Evolutionary conservation across 2,329 filamentous ascomycete genomes (phyloP), one percentile per base, ranked within the genome.

Genomic region (Aspergillus calidoustus): DNA sequence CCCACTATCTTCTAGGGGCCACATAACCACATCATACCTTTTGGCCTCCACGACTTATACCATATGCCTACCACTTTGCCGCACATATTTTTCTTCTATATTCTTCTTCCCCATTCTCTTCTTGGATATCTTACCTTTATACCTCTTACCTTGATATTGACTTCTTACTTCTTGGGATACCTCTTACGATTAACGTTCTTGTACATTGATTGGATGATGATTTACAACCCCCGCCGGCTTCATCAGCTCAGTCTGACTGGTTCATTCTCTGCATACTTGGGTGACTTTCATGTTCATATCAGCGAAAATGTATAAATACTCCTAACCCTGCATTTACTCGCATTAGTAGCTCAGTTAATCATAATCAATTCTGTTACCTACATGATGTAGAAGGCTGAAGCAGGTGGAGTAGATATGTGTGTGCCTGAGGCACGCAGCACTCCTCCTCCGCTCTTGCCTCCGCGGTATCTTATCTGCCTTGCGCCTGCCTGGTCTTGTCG

Each of bases 121-220:
- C 51, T 44, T 49, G 44, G 43, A 54, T 48, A 59, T 48, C 56
- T 51, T 41, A 31, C 30, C 47, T 57, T 51, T 49, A 41, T 41
- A 31, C 30, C 47, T 57, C 44, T 49, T 49, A 48, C 54, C 47
- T 54, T 54, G 49, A 52, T 51, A 43, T 59, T 59, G 44, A 47
- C 52, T 63, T 41, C 34, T 31, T 55, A 51, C 49, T 63, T 54
- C 53, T 57, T 54, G 54, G 46, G 57, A 61, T 58, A 54, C 54
- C 55, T 55, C 50, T 60, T 64, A 60, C 41, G 59, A 61, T 64
- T 64, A 38, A 61, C 49, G 54, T 58, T 62, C 55, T 58, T 62
- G 60, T 62, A 62, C 53, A 62, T 62, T 61, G 59, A 62, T 62
- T 62, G 54, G 60, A 62, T 62, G 50, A 62, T 49, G 54, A 62